phyloP scores from a whole-genome alignment of 106 monocot species.

The Alisma plantagoaquatica region DNA sequence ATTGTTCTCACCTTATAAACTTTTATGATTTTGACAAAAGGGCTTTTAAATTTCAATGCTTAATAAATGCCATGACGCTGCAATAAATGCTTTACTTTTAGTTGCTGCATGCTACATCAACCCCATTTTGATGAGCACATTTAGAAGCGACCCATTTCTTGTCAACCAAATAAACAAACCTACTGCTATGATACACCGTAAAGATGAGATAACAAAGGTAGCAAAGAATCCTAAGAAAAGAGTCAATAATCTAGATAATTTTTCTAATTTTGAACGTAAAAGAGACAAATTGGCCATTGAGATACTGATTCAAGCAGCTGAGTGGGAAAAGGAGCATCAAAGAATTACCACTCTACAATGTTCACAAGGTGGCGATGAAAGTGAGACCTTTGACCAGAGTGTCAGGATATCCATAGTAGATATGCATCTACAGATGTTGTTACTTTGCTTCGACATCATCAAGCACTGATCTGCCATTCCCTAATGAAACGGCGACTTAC shows the following conservation, averaged over 20 bases:
- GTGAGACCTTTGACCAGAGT: constrained; percentile 4
- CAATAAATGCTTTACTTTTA: constrained; percentile 86
- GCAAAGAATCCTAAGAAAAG: constrained; percentile 23
- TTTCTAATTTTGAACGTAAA: constrained; percentile 60
- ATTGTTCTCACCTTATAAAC: constrained; percentile 76
- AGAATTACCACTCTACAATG: constrained; percentile 14
- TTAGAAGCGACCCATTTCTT: constrained; percentile 33
- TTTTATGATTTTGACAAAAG: constrained; percentile 56
- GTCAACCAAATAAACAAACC: constrained; percentile 18
- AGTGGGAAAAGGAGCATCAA: constrained; percentile 42
- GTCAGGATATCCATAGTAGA: constrained; percentile 26
- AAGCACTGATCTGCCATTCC: constrained; percentile 62
- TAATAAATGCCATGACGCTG: constrained; percentile 70
- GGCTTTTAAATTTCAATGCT: constrained; percentile 61
- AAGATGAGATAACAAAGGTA: constrained; percentile 24
- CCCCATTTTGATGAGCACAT: constrained; percentile 72
- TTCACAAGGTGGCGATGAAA: constrained; percentile 4
- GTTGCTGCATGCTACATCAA: constrained; percentile 94
- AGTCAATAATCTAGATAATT: constrained; percentile 24
- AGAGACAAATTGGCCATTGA: constrained; percentile 78
- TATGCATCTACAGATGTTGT: constrained; percentile 68
- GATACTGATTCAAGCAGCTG: constrained; percentile 79
- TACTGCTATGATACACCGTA: constrained; percentile 22
- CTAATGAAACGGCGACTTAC: constrained; percentile 51
- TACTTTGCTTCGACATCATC: constrained; percentile 84